Evolutionary conservation across 805 yeast genomes (phyloP), one percentile per base, ranked within the genome.

Genomic region (Spathaspora boniae): DNA sequence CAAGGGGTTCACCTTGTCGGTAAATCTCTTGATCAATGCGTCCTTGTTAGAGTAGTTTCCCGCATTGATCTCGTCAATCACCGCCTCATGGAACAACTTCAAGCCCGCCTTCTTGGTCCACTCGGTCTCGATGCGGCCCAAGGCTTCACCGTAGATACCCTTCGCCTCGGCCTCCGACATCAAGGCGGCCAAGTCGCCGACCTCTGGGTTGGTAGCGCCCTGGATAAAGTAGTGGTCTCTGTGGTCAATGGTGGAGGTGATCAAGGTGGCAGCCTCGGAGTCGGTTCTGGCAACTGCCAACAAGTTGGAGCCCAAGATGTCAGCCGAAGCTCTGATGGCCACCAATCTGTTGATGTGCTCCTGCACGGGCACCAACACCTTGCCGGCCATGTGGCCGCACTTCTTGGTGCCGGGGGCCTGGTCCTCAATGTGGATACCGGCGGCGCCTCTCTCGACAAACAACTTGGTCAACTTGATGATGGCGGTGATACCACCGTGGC

Each of bases 331-430:
- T 65, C 98, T 82, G 54, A 91, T 86, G 33, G 97, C 94, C 46
- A 87, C 82, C 60, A 91, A 74, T 62, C 98, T 80, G 70, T 86
- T 88, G 65, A 91, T 86, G 68, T 91, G 98, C 70, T 91, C 98
- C 68, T 88, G 96, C 41, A 88, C 93, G 45, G 98, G 98, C 44
- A 91, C 96, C 50, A 91, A 78, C 36, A 93, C 97, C 66, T 93
- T 87, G 53, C 98, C 98, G 48, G 95, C 97, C 98, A 91, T 91
- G 68, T 91, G 98, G 43, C 98, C 98, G 71, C 98, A 91, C 70
- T 91, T 91, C 67, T 91, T 91, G 53, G 97, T 91, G 53, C 97
- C 96, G 37, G 98, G 96, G 37, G 97, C 96, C 74, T 91, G 98
- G 67, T 91, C 98, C 70, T 91, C 98, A 60, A 91, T 88, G 62